phyloP scores from a whole-genome alignment of 208 protist species.

The Wallacemonas sp. region DNA sequence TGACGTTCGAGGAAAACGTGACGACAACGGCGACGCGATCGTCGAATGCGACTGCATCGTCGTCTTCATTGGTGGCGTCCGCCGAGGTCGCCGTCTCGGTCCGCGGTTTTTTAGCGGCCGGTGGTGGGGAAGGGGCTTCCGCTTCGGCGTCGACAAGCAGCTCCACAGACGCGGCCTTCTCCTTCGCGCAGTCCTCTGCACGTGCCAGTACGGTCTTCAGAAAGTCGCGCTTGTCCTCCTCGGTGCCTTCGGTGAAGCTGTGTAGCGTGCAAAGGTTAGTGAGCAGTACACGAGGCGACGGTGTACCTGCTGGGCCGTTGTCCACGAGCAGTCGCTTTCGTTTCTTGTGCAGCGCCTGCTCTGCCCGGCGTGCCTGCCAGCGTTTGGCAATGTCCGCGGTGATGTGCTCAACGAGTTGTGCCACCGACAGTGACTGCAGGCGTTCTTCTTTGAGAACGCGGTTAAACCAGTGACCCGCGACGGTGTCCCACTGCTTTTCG shows the following conservation, averaged over 20 bases:
- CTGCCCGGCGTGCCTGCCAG: slow-evolving; percentile 44
- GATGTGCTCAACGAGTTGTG: slow-evolving; percentile 55
- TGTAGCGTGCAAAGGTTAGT: slow-evolving; percentile 56
- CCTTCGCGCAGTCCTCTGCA: slow-evolving; percentile 37
- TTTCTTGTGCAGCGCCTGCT: slow-evolving; percentile 65
- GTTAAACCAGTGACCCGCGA: slow-evolving; percentile 73
- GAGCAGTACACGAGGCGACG: slow-evolving; percentile 46
- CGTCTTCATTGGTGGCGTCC: neutral
- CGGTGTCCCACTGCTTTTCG: slow-evolving; percentile 75
- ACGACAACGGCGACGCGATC: slow-evolving; percentile 62
- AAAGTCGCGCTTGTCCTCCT: slow-evolving; percentile 21
- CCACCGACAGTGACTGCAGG: slow-evolving; percentile 59
- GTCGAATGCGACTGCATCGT: slow-evolving; percentile 29
- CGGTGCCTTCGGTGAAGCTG: slow-evolving; percentile 10
- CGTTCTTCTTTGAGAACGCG: slow-evolving; percentile 67
- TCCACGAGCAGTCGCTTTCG: slow-evolving; percentile 47
- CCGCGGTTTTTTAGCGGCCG: neutral
- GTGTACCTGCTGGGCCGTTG: slow-evolving; percentile 37
- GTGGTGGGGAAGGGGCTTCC: neutral
- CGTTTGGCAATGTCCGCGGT: slow-evolving; percentile 59
- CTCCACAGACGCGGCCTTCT: slow-evolving; percentile 19
- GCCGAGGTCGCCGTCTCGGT: neutral
- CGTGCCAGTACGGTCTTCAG: slow-evolving; percentile 30
- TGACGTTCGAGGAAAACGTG: slow-evolving; percentile 38
- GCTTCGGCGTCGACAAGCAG: slow-evolving; percentile 49